phyloP scores from a whole-genome alignment of 2,329 filamentous ascomycete genomes.

The Penicillium rolfsii region DNA sequence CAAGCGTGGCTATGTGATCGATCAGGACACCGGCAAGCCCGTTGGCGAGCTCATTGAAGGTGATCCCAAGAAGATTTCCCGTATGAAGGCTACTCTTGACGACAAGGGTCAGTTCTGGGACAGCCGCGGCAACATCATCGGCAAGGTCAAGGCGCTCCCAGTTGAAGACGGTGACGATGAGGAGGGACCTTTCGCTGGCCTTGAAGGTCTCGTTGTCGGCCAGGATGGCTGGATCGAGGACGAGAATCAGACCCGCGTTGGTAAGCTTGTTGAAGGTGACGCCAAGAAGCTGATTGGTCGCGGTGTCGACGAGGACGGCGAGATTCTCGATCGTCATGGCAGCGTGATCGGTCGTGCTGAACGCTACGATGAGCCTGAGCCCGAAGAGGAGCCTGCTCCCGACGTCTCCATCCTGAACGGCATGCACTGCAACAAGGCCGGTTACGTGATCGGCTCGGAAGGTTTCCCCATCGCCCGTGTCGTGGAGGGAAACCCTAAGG shows the following conservation, averaged over 20 bases:
- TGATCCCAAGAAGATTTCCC: slow-evolving; percentile 63
- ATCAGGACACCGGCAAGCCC: slow-evolving; percentile 48
- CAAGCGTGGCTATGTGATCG: slow-evolving; percentile 51
- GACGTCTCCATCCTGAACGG: slow-evolving; percentile 50
- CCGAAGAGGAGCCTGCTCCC: slow-evolving; percentile 37
- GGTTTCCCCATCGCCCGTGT: slow-evolving; percentile 60
- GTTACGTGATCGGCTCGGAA: slow-evolving; percentile 57
- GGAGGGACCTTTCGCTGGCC: slow-evolving; percentile 50
- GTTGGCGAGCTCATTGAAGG: slow-evolving; percentile 64
- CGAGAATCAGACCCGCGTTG: slow-evolving; percentile 52
- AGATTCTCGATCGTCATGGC: slow-evolving; percentile 64
- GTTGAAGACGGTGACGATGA: slow-evolving; percentile 37
- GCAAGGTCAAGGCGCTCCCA: slow-evolving; percentile 56
- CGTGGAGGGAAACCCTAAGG: slow-evolving; percentile 45
- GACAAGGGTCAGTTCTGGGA: slow-evolving; percentile 67
- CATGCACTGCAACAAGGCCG: slow-evolving; percentile 61
- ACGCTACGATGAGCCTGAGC: slow-evolving; percentile 55
- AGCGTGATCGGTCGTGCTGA: slow-evolving; percentile 64
- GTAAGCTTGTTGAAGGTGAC: slow-evolving; percentile 61
- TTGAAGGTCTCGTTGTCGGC: slow-evolving; percentile 52
- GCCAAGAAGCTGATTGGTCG: slow-evolving; percentile 62
- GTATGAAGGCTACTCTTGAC: slow-evolving; percentile 50
- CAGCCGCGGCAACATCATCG: slow-evolving; percentile 65
- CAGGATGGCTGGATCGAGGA: slow-evolving; percentile 55
- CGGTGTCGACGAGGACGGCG: slow-evolving; percentile 64